Evolutionary conservation across 2,329 filamentous ascomycete species (phyloP), one percentile per base, ranked within the genome.

Genomic region (Botrytis pseudocinerea): DNA sequence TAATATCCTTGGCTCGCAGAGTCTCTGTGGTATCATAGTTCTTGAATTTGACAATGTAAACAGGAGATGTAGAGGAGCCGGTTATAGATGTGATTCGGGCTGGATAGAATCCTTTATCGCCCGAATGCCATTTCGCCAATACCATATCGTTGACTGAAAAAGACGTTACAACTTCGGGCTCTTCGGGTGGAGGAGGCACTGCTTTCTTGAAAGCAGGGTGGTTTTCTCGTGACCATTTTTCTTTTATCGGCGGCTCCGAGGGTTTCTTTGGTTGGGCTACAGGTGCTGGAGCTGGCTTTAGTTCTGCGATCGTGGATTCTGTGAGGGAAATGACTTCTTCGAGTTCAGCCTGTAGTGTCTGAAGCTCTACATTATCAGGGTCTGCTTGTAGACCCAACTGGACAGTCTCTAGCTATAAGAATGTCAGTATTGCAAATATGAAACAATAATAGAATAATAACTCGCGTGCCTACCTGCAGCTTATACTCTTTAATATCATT

Each of bases 1-100:
- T 91, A 76, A 98, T 93, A 80, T 98, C 94, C 82, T 92, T 91
- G 75, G 92, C 90, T 74, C 91, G 89, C 74, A 97, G 84, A 48
- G 93, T 96, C 82, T 97, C 94, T 63, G 92, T 93, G 35, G 88
- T 94, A 76, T 91, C 89, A 84, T 98, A 98, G 79, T 90, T 93
- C 84, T 97, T 95, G 86, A 98, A 99, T 78, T 93, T 96, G 82
- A 99, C 95, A 65, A 93, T 92, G 82, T 98, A 99, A 76, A 98
- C 93, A 51, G 95, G 95, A 70, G 93, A 93, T 61, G 90, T 92
- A n/a, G 92, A 91, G 14, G 94, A 97, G 73, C 96, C 96, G 35
- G 95, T 98, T 78, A 98, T 95, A 70, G 93, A 95, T 69, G 94
- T 95, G 82, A 99, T 97, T 79, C 93, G 91, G 60, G 95, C 96